Conservation (phyloP, 345 rosid species). For the Hibiscus trionum region DNA sequence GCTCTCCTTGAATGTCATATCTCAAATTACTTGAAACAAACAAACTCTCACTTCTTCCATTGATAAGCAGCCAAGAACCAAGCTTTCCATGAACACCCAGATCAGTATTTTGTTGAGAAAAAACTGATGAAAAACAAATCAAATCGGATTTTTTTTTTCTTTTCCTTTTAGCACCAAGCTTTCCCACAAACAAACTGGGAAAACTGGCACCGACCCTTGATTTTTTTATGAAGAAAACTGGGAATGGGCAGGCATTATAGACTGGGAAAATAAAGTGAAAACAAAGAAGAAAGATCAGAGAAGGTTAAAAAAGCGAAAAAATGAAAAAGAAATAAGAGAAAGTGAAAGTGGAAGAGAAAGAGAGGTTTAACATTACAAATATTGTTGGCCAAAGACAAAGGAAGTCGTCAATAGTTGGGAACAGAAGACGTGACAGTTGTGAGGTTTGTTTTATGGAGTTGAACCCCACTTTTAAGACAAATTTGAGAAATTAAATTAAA, state of each 20-base stretch:
- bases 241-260: slow-evolving; percentile 34
- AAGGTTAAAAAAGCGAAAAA: neutral
- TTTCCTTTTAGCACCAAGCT: neutral
- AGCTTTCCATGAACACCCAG: neutral
- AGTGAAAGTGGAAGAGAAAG: slow-evolving; percentile 18
- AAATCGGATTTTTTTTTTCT: neutral
- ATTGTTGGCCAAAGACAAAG: slow-evolving; percentile 7
- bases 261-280: slow-evolving; percentile 14
- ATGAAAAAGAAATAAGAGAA: slow-evolving; percentile 1
- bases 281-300: neutral
- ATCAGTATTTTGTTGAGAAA: neutral
- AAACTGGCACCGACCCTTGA: slow-evolving; percentile 45
- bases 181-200: neutral
- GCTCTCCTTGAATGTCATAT: neutral
- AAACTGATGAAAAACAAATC: neutral
- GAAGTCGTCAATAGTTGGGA: neutral
- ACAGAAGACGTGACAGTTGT: slow-evolving; percentile 33
- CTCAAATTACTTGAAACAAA: neutral
- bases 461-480: slow-evolving; percentile 12
- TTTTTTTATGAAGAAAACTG: slow-evolving; percentile 20
- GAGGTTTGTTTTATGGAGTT: slow-evolving; percentile 20
- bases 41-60: neutral
- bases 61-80: neutral
- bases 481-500: neutral
- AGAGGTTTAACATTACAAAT: slow-evolving; percentile 14